Conservation (phyloP, 2,329 filamentous ascomycete species). For the Triangularia setosa region DNA sequence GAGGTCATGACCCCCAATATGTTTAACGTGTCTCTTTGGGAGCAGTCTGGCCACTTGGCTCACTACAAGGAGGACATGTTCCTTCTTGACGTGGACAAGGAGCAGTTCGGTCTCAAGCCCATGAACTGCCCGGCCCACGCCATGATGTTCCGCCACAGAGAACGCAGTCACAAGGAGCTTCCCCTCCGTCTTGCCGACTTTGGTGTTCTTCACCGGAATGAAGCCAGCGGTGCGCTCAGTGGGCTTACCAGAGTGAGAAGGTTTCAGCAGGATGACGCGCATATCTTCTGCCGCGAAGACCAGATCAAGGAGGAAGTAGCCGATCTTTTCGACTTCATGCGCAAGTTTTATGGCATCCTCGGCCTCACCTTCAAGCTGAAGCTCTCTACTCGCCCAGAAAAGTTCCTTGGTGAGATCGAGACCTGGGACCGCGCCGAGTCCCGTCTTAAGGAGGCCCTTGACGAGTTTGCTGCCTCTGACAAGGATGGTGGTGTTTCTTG, state of each 20-base stretch:
- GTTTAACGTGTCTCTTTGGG: conserved; percentile 92
- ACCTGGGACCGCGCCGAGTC: conserved; percentile 88
- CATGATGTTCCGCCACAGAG: conserved; percentile 29
- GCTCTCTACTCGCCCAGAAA: conserved; percentile 85
- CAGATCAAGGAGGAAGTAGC: conserved; percentile 73
- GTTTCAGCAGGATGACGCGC: conserved; percentile 94
- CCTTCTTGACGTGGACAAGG: conserved; percentile 73
- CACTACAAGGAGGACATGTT: conserved; percentile 94
- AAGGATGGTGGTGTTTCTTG: conserved; percentile 57
- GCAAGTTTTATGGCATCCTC: conserved; percentile 69
- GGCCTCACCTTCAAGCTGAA: conserved; percentile 92
- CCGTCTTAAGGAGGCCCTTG: conserved; percentile 73
- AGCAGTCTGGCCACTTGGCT: conserved; percentile 90
- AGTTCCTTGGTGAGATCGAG: conserved; percentile 79
- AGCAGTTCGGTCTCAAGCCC: conserved; percentile 74
- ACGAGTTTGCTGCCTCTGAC: conserved; percentile 62
- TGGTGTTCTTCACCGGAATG: conserved; percentile 90
- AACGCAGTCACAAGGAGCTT: conserved; percentile 83
- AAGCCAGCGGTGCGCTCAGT: conserved; percentile 85
- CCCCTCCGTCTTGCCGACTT: conserved; percentile 94
- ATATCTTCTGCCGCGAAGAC: conserved; percentile 88
- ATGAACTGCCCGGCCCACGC: conserved; percentile 80
- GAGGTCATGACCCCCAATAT: conserved; percentile 97
- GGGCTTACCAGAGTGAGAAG: conserved; percentile 88
- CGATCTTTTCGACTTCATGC: conserved; percentile 81